Evolutionary conservation across 23 red algal species (phyloP).

Genomic region (Agarophyton chilense): DNA sequence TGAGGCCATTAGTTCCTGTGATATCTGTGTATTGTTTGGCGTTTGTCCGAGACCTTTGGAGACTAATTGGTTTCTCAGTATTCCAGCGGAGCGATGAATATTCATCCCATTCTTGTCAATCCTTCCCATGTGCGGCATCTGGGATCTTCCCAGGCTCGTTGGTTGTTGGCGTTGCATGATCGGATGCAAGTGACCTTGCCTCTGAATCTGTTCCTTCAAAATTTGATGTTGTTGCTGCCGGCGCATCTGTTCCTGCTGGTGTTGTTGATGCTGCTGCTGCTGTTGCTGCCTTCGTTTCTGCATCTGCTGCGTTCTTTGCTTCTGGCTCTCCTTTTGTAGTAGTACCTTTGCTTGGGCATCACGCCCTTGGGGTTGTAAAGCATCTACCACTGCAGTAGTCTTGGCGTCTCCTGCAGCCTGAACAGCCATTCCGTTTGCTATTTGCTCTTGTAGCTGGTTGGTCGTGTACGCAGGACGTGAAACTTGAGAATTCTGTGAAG

Average conservation of each 20-base stretch:
- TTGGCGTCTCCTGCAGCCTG: background rate
- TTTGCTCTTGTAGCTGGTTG: slow-evolving; percentile 14
- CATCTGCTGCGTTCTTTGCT: slow-evolving; percentile 14
- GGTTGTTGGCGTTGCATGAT: slow-evolving; percentile 43
- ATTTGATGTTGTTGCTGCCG: slow-evolving; percentile 51
- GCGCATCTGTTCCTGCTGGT: slow-evolving; percentile 33
- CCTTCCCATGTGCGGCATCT: background rate
- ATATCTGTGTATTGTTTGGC: background rate
- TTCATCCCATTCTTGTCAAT: slow-evolving; percentile 41
- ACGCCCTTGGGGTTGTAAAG: slow-evolving; percentile 1
- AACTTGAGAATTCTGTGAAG: slow-evolving; percentile 26
- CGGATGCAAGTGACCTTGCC: slow-evolving; percentile 10
- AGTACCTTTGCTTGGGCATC: background rate
- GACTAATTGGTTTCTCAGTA: background rate
- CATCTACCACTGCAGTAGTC: background rate
- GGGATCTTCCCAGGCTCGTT: background rate
- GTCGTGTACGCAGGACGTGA: background rate
- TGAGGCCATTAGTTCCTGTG: slow-evolving; percentile 10
- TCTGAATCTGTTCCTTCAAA: slow-evolving; percentile 29
- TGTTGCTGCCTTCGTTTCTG: slow-evolving; percentile 47
- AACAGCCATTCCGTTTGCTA: slow-evolving; percentile 11
- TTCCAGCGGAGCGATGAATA: slow-evolving; percentile 1
- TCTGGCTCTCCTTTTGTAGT: background rate
- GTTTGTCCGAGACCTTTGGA: slow-evolving; percentile 1
- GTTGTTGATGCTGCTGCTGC: slow-evolving; percentile 30